phyloP scores from a whole-genome alignment of 2,329 filamentous ascomycete genomes.

The Fusarium camptoceras region DNA sequence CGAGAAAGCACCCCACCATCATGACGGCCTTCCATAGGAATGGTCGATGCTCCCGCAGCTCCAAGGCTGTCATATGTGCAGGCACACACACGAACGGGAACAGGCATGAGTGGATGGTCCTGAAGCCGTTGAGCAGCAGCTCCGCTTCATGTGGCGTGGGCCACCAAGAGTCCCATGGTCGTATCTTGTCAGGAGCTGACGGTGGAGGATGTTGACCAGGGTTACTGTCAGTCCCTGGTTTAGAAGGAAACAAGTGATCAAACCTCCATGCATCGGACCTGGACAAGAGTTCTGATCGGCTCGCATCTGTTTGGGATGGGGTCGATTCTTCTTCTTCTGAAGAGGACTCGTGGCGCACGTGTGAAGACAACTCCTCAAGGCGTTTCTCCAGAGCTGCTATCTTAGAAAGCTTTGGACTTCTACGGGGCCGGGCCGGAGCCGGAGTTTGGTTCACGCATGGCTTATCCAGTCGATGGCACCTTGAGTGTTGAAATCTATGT shows the following conservation, averaged over 20 bases:
- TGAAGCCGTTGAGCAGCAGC: conserved; percentile 54
- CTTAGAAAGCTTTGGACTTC: conserved; percentile 59
- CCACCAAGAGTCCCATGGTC: conserved; percentile 53
- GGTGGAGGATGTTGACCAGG: conserved; percentile 19
- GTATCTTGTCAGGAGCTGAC: conserved; percentile 24
- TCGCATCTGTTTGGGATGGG: conserved; percentile 16
- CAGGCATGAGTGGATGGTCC: conserved; percentile 49
- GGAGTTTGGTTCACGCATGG: conserved; percentile 60
- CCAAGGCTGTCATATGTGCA: conserved; percentile 49
- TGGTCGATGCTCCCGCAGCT: conserved; percentile 55
- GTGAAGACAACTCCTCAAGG: conserved; percentile 61
- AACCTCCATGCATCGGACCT: conserved; percentile 42
- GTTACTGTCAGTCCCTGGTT: conserved; percentile 17
- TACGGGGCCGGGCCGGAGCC: conserved; percentile 61
- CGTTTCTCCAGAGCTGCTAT: conserved; percentile 64
- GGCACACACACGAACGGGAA: conserved; percentile 62
- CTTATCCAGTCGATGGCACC: conserved; percentile 62
- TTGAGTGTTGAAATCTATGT: conserved; percentile 40
- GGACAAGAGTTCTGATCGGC: conserved; percentile 10
- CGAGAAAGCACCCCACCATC: conserved; percentile 57
- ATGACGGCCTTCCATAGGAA: conserved; percentile 64
- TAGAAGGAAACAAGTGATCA: conserved; percentile 53
- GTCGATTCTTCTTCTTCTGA: conserved; percentile 13
- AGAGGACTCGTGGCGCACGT: conserved; percentile 51
- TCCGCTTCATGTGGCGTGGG: conserved; percentile 57